Conservation (phyloP, 495 filamentous ascomycete genomes). For the Xylaria acuta region DNA sequence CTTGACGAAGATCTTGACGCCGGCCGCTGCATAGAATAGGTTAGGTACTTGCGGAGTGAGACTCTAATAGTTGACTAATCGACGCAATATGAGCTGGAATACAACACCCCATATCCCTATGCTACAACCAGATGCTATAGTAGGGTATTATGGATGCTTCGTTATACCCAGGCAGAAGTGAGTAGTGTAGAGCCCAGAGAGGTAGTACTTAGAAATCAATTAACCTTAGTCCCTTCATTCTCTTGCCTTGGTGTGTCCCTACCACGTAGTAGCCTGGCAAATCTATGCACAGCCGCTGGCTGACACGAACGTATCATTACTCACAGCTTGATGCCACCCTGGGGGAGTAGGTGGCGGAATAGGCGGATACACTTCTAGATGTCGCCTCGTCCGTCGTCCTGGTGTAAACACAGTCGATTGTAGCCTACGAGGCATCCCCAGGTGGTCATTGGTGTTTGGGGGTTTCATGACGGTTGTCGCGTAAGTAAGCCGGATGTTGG, state of each 20-base stretch:
- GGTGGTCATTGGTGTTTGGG: neutral
- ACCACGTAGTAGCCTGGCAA: neutral
- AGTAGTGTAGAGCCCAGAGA: neutral
- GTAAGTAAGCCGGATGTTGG: neutral
- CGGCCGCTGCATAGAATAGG: neutral
- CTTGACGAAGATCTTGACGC: neutral
- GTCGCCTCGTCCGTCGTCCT: neutral
- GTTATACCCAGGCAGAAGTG: neutral
- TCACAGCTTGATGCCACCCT: neutral
- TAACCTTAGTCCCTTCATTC: too few relatives aligned
- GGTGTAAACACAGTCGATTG: neutral
- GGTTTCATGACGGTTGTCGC: neutral
- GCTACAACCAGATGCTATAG: neutral
- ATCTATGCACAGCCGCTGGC: neutral
- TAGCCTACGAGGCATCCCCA: neutral
- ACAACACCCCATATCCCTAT: neutral
- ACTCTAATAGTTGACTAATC: too few relatives aligned
- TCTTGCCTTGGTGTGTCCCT: neutral
- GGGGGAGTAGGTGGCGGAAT: neutral
- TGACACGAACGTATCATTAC: neutral
- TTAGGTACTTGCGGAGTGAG: too few relatives aligned
- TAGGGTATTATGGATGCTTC: neutral
- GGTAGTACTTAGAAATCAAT: too few relatives aligned
- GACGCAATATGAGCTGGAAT: too few relatives aligned
- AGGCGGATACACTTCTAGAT: neutral